Percentiles rank a stretch among this genome's conserved stretches.
These are phyloP conservation scores for Flaveria floridana DNA, from an alignment of 140 eudicot species.

Conservation along the genomic window DNA sequence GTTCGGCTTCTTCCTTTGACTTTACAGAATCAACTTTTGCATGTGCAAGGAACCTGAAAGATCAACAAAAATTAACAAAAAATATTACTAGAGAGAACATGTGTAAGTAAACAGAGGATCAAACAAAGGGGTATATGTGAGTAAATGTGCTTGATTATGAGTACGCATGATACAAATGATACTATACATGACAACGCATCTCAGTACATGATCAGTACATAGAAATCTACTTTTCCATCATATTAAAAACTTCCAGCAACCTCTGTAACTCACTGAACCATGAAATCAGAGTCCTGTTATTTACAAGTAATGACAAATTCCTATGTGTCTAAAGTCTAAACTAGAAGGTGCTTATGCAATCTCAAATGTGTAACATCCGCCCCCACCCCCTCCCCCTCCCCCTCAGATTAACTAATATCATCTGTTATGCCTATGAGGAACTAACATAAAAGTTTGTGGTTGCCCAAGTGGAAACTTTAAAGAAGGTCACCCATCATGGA, in stretches of 20 bases:
- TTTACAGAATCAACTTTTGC: conserved; percentile 93
- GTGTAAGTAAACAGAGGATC: conserved; percentile 4
- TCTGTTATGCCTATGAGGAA: too few relatives aligned
- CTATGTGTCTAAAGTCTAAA: background rate
- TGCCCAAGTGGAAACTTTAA: too few relatives aligned
- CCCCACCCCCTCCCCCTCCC: too few relatives aligned
- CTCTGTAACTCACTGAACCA: conserved; percentile 11
- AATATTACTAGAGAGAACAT: conserved; percentile 23
- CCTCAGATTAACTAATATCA: too few relatives aligned
- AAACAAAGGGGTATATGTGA: conserved; percentile 16
- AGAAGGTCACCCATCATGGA: too few relatives aligned
- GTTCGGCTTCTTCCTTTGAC: conserved; percentile 95
- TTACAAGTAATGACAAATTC: conserved; percentile 10
- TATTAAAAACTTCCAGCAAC: conserved; percentile 1
- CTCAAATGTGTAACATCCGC: background rate
- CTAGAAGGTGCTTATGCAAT: conserved; percentile 6
- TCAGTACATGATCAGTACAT: conserved; percentile 8
- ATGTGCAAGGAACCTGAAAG: conserved; percentile 91
- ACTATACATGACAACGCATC: conserved; percentile 15
- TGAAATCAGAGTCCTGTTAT: background rate
- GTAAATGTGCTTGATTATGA: background rate
- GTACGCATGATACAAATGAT: conserved; percentile 12
- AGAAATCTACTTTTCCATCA: conserved; percentile 17
- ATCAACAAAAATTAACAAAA: conserved; percentile 29
- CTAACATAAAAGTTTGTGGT: too few relatives aligned